Conservation (phyloP, 1,284 basidiomycete species). For the Moesziomyces sp. region DNA sequence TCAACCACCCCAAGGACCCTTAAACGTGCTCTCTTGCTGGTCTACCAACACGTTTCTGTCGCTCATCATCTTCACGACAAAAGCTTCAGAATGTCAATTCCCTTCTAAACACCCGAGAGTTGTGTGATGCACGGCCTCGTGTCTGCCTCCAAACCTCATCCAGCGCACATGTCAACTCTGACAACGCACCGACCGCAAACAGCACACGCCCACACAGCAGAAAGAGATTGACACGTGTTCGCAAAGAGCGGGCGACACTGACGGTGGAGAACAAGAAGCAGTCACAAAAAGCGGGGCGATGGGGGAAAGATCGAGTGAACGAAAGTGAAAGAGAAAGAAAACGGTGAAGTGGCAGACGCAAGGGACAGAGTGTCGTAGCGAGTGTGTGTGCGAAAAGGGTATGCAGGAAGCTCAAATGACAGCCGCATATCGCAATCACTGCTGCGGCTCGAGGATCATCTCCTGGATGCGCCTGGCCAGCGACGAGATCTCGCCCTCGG, state of each 20-base stretch:
- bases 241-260: too few relatives aligned
- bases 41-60: too few relatives aligned
- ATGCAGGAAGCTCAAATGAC: background rate
- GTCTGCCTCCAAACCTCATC: too few relatives aligned
- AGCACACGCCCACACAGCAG: background rate
- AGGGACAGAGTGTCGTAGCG: background rate
- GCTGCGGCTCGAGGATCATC: slow-evolving; percentile 55
- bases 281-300: background rate
- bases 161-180: too few relatives aligned
- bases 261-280: background rate
- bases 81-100: too few relatives aligned
- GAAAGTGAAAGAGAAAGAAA: background rate
- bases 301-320: background rate
- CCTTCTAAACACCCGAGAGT: too few relatives aligned
- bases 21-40: slow-evolving; percentile 2
- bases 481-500: slow-evolving; percentile 63
- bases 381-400: slow-evolving; percentile 1
- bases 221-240: background rate
- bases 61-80: too few relatives aligned
- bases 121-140: too few relatives aligned
- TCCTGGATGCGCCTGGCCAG: slow-evolving; percentile 63
- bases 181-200: background rate
- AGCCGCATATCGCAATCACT: slow-evolving; percentile 2
- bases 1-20: slow-evolving; percentile 51
- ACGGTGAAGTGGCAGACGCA: background rate